Base-by-base conservation (phyloP, 2,329 filamentous ascomycete species). In the Coleophoma cylindrospora region DNA sequence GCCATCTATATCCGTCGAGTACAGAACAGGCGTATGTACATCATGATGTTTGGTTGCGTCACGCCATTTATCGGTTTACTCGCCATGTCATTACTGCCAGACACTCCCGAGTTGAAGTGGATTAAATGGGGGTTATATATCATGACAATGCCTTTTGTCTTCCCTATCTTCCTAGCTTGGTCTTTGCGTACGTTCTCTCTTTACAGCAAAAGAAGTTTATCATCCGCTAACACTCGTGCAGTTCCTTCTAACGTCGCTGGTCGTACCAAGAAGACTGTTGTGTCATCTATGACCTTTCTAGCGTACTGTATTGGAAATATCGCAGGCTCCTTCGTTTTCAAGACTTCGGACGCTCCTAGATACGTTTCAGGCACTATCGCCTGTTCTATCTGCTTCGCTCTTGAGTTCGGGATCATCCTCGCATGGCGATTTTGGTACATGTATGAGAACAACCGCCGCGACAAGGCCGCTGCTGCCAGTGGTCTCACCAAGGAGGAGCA, bases 221-320 rank as follows among this genome's bases (percentile, higher is more conserved):
- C 27, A 27, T 27, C 27, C 27, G 9, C 27, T 27, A 27, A 27
- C 27, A 27, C 27, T 27, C 9, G 6, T 27, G 9, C 9, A 27
- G 27, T 2, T 84, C 84, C 57, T 4, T 80, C 77, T 17, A 87
- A 87, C 63, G 85, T 80, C 0, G 83, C 72, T 0, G 84, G 84
- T 8, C 77, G 75, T 13, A 85, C 81, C 2, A 85, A 87, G 65
- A 83, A 82, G 60, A 81, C 80, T 0, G 71, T 78, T 43, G 73
- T 81, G 40, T 81, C 84, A 73, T 78, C 76, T 0, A 65, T 83
- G 1, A 85, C 78, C 69, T 82, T 84, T 55, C 80, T 79, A 1
- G 81, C 77, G 0, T 74, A 75, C 3, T 77, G 80, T 0, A 72
- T 75, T 0, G 83, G 83, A 6, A 85, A 86, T 61, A 84, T 87